A percentile compares a stretch with the other conserved stretches of the same genome.
Conservation (phyloP, 2,329 filamentous ascomycete species). For the Talaromyces piceae region DNA sequence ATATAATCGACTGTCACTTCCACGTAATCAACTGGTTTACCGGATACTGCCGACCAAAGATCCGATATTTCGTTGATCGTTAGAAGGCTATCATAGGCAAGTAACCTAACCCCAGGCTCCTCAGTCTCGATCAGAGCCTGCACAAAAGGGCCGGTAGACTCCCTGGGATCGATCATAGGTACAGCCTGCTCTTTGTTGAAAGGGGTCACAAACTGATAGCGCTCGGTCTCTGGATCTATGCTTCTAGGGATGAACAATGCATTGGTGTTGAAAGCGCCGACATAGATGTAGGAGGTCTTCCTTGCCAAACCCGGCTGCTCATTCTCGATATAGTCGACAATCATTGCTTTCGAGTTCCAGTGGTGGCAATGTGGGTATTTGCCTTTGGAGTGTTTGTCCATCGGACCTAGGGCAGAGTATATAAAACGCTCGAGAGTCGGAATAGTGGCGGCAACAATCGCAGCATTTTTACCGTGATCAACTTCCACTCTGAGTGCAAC, state of each 20-base stretch:
- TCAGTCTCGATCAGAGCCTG: conserved; percentile 6
- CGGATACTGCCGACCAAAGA: conserved; percentile 31
- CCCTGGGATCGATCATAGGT: neutral
- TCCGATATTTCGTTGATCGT: conserved; percentile 21
- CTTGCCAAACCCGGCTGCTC: conserved; percentile 1
- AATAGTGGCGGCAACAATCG: conserved; percentile 43
- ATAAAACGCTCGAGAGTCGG: conserved; percentile 42
- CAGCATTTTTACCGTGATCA: conserved; percentile 49
- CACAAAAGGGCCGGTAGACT: conserved; percentile 7
- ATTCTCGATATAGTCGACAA: conserved; percentile 16
- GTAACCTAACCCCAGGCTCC: conserved; percentile 4
- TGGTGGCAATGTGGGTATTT: conserved; percentile 42
- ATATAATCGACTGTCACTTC: conserved; percentile 26
- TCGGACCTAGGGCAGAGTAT: conserved; percentile 46
- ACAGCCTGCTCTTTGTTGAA: conserved; percentile 3
- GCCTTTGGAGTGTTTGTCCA: conserved; percentile 41
- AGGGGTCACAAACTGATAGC: conserved; percentile 1
- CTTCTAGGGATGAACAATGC: neutral
- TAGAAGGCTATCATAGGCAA: conserved; percentile 4
- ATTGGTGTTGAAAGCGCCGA: conserved; percentile 4
- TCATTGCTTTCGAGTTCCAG: conserved; percentile 45
- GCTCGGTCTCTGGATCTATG: neutral
- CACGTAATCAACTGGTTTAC: conserved; percentile 27
- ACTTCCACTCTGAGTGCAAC: conserved; percentile 43
- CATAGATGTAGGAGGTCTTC: conserved; percentile 8